These are phyloP conservation scores for Pseudomonodictys pantanalensis DNA, from an alignment of 495 filamentous ascomycete genomes.

Conservation along the genomic window DNA sequence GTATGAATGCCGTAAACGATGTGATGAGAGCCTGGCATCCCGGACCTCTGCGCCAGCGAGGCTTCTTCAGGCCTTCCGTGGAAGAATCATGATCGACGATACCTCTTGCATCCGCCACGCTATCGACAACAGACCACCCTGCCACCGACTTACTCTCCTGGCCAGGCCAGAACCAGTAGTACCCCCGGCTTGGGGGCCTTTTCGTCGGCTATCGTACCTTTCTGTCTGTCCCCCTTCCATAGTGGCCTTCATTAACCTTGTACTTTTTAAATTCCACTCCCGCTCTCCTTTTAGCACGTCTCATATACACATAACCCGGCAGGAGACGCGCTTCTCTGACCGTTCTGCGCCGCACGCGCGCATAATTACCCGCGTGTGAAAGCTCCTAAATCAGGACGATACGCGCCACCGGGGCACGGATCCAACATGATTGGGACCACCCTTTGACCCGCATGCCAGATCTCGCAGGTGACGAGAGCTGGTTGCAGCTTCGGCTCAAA, in stretches of 20 bases:
- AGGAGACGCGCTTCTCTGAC: not conserved
- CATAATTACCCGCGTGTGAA: constrained; percentile 12
- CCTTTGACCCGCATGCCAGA: constrained; percentile 2
- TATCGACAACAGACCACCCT: too few species aligned
- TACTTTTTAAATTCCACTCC: not conserved
- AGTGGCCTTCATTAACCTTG: not conserved
- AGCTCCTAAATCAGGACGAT: not conserved
- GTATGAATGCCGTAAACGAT: constrained; percentile 5
- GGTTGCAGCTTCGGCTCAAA: constrained; percentile 12
- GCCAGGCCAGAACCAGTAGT: too few species aligned
- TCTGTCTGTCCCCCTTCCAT: too few species aligned
- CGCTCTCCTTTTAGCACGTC: not conserved
- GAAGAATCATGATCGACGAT: too few species aligned
- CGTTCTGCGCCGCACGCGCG: not conserved
- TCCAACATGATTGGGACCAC: not conserved
- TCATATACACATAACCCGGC: not conserved
- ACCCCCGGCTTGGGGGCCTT: too few species aligned
- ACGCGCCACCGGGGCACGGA: constrained; percentile 6
- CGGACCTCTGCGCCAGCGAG: not conserved
- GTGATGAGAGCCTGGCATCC: constrained; percentile 18
- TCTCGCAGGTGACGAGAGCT: constrained; percentile 4
- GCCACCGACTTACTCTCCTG: too few species aligned
- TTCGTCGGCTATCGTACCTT: too few species aligned
- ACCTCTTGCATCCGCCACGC: too few species aligned
- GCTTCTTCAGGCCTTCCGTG: too few species aligned